Evolutionary conservation across 202 grass and related monocot genomes (phyloP), one percentile per base, ranked within the genome.

Genomic region (Saccharum hybrid): DNA sequence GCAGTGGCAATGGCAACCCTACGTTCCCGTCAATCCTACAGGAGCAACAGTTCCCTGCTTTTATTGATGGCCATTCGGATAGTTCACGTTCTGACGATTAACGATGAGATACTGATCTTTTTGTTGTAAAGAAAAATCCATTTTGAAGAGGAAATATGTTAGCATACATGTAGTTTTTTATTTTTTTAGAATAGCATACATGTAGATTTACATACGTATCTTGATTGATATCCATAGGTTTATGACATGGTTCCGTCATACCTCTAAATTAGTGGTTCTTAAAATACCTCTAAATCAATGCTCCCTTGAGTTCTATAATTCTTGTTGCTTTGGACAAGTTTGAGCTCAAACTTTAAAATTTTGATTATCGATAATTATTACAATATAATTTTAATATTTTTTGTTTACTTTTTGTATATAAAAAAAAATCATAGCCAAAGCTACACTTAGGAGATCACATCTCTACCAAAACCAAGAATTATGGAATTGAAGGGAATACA

Each of bases 11-110:
- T 5, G 43, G 10, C 49, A 72, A 48, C 63, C 12, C 84, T 51
- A 26, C 64, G n/a, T 79, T 85, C n/a, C 68, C 67, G 14, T 66
- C 67, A 77, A 83, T 81, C 79, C 65, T 68, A 28, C 79, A 89
- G 48, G 74, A 84, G 66, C 72, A 59, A 63, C 85, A 88, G 12
- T 91, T 91, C 79, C 79, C 87, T 23, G 60, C 39, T 62, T 74
- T 86, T 72, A 81, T 56, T 13, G 87, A 91, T 71, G 65, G 66
- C 13, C 63, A 78, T 74, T 88, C 82, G 22, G 82, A 89, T 79
- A 89, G 65, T 77, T 91, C 84, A 5, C 81, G 86, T 42, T 89
- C 89, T 41, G 86, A 91, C 41, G 74, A 83, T 22, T 74, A 36
- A 90, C 33, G 41, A 5, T 52, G 28, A 66, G 62, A 79, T 79